Percentiles rank a stretch among this genome's conserved stretches.
phyloP scores from a whole-genome alignment of 1,139 yeast species.

The Yamadazyma oceani region DNA sequence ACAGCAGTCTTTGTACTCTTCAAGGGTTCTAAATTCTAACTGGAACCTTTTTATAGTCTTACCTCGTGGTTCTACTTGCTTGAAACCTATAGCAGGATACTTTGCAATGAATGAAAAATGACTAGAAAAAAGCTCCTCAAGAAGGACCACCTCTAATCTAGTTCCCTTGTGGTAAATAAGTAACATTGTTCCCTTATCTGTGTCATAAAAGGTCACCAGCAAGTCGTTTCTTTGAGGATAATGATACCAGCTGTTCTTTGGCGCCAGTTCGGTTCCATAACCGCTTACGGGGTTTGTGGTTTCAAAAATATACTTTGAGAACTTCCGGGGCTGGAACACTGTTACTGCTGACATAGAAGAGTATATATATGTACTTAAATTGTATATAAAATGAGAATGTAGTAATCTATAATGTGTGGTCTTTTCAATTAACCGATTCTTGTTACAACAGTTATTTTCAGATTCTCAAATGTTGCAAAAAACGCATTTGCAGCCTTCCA shows the following conservation, averaged over 20 bases:
- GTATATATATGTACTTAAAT: no score
- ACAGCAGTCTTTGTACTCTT: constrained; percentile 8
- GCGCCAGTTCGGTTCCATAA: not conserved
- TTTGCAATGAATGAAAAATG: constrained; percentile 8
- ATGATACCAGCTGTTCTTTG: constrained; percentile 15
- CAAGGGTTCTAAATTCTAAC: constrained; percentile 9
- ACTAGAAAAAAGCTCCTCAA: constrained; percentile 2
- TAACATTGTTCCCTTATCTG: constrained; percentile 6
- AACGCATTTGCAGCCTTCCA: not conserved
- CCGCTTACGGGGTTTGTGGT: not conserved
- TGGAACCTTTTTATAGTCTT: constrained; percentile 15
- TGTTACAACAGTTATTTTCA: no score
- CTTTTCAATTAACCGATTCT: no score
- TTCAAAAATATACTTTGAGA: constrained; percentile 10
- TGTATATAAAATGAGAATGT: no score
- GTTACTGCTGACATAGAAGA: constrained; percentile 8
- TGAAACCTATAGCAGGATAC: constrained; percentile 17
- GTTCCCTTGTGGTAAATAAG: constrained; percentile 15
- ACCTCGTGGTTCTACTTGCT: constrained; percentile 8
- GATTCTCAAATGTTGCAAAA: constrained; percentile 5
- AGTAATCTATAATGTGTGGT: not conserved
- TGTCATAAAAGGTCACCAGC: constrained; percentile 10
- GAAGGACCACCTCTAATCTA: constrained; percentile 10
- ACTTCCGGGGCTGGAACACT: constrained; percentile 14
- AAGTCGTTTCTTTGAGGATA: constrained; percentile 15